Evolutionary conservation across 1,284 basidiomycete species (phyloP).

Genomic region (Cryptococcus amylolentus): DNA sequence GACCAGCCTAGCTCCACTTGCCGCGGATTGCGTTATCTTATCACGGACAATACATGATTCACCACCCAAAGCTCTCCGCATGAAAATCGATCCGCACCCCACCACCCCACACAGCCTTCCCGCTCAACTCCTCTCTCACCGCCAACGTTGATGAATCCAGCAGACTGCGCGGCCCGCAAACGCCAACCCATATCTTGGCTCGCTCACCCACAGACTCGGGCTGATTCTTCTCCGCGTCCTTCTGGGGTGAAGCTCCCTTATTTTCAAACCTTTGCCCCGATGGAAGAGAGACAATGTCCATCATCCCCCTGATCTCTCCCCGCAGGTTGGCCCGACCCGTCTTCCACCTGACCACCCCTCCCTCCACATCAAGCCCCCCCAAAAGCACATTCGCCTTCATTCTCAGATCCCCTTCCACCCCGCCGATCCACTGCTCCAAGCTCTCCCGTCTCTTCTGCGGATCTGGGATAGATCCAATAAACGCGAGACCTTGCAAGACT

Average conservation of each 20-base stretch:
- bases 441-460: conserved; percentile 3
- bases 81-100: conserved; percentile 21
- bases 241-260: conserved; percentile 9
- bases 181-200: conserved; percentile 15
- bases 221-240: too few relatives aligned
- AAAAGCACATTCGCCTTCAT: background rate
- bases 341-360: conserved; percentile 21
- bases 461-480: conserved; percentile 4
- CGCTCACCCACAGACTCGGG: too few relatives aligned
- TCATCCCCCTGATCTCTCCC: conserved; percentile 13
- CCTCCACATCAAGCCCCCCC: conserved; percentile 10
- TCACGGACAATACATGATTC: background rate
- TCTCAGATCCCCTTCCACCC: conserved; percentile 5
- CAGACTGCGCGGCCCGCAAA: conserved; percentile 24
- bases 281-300: conserved; percentile 2
- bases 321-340: conserved; percentile 24
- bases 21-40: background rate
- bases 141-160: conserved; percentile 16
- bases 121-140: conserved; percentile 13
- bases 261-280: background rate
- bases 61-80: conserved; percentile 33
- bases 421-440: conserved; percentile 1
- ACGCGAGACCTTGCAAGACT: conserved; percentile 2
- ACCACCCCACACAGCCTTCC: conserved; percentile 16
- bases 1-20: background rate